Percentiles rank a stretch among this genome's conserved stretches.
These are phyloP conservation scores for Elongisporangium undulatum DNA, from an alignment of 352 stramenopile genomes.

Conservation along the genomic window DNA sequence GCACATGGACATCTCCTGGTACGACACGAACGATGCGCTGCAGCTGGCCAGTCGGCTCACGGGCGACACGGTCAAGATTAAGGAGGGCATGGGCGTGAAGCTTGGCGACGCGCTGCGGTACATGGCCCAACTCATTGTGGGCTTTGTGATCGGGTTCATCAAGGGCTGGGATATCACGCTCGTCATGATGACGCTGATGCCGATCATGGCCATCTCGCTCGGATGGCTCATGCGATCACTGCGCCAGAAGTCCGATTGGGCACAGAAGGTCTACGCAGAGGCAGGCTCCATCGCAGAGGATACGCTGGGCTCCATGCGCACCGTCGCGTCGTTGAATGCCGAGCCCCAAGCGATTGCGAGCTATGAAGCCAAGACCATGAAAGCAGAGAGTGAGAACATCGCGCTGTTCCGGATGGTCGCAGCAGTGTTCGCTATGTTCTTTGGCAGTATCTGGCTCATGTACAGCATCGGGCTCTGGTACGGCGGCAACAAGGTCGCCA, in stretches of 20 bases:
- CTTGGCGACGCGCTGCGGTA: constrained; percentile 37
- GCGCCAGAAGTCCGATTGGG: constrained; percentile 9
- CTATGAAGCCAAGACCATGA: constrained; percentile 20
- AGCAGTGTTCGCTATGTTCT: constrained; percentile 26
- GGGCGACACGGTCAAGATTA: constrained; percentile 53
- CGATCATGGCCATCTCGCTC: constrained; percentile 31
- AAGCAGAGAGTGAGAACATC: constrained; percentile 29
- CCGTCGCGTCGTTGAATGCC: constrained; percentile 39
- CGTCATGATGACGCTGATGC: constrained; percentile 44
- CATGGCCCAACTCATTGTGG: constrained; percentile 26
- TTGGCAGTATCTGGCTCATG: constrained; percentile 38
- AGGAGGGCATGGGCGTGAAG: constrained; percentile 50
- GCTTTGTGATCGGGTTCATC: constrained; percentile 40
- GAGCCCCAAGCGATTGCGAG: constrained; percentile 36
- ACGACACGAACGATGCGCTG: constrained; percentile 33
- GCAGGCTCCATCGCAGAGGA: constrained; percentile 51
- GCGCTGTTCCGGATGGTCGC: constrained; percentile 14
- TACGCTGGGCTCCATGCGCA: constrained; percentile 56
- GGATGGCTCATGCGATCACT: constrained; percentile 23
- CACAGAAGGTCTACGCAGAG: constrained; percentile 43
- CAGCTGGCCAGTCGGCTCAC: constrained; percentile 38
- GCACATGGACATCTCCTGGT: constrained; percentile 49
- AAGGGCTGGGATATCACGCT: constrained; percentile 42
- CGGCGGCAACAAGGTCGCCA: constrained; percentile 33
- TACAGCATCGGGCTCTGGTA: constrained; percentile 49